phyloP scores from a whole-genome alignment of 257 asterid species.

The Euphrasia confusa region DNA sequence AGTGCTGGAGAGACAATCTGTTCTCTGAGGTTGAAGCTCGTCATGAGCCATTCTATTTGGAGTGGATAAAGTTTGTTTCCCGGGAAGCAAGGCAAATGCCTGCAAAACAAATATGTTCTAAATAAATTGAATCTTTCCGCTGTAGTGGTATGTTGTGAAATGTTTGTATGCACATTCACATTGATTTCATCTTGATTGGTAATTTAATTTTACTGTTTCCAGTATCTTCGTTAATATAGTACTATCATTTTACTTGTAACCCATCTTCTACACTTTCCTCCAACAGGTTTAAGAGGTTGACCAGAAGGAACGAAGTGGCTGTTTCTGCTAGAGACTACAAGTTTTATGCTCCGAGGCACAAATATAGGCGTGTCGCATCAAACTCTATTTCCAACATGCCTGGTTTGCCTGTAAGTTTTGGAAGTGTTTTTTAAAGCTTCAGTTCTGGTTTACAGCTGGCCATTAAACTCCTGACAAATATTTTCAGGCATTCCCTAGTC shows the following conservation, averaged over 20 bases:
- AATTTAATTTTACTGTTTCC: constrained; percentile 14
- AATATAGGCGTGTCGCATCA: constrained; percentile 71
- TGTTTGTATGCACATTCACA: constrained; percentile 9
- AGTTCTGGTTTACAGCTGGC: constrained; percentile 22
- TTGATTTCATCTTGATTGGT: constrained; percentile 15
- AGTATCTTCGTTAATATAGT: not conserved
- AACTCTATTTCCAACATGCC: constrained; percentile 65
- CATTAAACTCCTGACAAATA: constrained; percentile 12
- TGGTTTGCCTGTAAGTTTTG: constrained; percentile 64
- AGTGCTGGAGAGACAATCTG: not conserved
- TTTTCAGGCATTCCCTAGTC: constrained; percentile 57
- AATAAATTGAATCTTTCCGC: not conserved
- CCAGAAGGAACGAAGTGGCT: constrained; percentile 82
- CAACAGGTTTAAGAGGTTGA: constrained; percentile 82
- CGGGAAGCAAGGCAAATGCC: not conserved
- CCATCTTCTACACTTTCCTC: constrained; percentile 13
- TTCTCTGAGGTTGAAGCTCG: not conserved
- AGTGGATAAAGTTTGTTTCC: not conserved
- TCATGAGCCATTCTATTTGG: not conserved
- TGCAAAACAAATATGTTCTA: not conserved
- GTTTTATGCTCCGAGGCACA: constrained; percentile 96
- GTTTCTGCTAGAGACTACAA: constrained; percentile 85
- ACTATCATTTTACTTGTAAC: constrained; percentile 5
- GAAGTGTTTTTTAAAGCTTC: constrained; percentile 10
- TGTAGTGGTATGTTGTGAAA: too few species aligned